Evolutionary conservation across 1,139 yeast genomes (phyloP).

Genomic region (Arxiozyma slooffiae): DNA sequence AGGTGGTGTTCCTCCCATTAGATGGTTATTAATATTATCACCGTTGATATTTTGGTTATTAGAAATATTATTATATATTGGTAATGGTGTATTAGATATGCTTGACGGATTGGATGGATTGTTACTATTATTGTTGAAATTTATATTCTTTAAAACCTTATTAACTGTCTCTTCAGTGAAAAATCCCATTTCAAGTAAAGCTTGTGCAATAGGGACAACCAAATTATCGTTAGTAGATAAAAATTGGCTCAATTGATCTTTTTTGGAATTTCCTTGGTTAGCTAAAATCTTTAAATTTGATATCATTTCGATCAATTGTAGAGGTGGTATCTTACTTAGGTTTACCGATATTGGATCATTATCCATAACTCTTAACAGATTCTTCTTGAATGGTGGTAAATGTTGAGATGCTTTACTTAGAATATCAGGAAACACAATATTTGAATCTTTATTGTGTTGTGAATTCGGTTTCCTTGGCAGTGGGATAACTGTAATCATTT

Average conservation of each 20-base stretch:
- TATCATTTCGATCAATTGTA: slow-evolving; percentile 55
- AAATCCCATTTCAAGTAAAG: slow-evolving; percentile 65
- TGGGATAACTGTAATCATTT: slow-evolving; percentile 29
- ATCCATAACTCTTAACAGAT: slow-evolving; percentile 33
- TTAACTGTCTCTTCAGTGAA: slow-evolving; percentile 55
- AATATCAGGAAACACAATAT: slow-evolving; percentile 35
- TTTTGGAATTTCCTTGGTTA: slow-evolving; percentile 44
- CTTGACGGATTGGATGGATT: slow-evolving; percentile 2
- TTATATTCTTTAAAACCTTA: slow-evolving; percentile 31
- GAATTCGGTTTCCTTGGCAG: slow-evolving; percentile 23
- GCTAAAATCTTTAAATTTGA: slow-evolving; percentile 49
- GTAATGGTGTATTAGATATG: slow-evolving; percentile 6
- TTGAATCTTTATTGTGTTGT: slow-evolving; percentile 5
- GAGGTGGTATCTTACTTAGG: slow-evolving; percentile 55
- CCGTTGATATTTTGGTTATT: neutral
- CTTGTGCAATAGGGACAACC: slow-evolving; percentile 61
- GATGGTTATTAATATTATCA: neutral
- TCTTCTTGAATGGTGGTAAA: slow-evolving; percentile 40
- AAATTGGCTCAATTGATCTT: slow-evolving; percentile 36
- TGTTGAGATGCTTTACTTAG: slow-evolving; percentile 42
- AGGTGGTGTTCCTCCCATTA: slow-evolving; percentile 1
- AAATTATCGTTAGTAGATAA: slow-evolving; percentile 49
- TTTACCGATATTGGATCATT: slow-evolving; percentile 39
- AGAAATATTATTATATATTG: neutral
- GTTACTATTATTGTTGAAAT: slow-evolving; percentile 9